Percentiles rank a stretch among this genome's conserved stretches.
These are phyloP conservation scores for Pseudofabraea citricarpa DNA, from an alignment of 2,329 filamentous ascomycete species.

Conservation along the genomic window DNA sequence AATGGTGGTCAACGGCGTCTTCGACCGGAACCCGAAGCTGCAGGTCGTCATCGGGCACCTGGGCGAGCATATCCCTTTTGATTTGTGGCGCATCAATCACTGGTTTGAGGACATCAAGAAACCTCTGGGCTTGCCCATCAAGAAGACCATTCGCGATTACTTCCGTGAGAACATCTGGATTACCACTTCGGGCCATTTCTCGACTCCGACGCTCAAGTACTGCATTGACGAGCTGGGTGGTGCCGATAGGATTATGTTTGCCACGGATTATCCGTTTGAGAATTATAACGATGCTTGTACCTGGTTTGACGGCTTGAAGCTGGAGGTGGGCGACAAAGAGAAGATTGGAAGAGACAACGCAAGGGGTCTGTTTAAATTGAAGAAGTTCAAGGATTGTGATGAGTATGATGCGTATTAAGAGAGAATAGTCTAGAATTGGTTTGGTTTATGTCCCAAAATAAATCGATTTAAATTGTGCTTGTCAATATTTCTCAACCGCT, in stretches of 20 bases:
- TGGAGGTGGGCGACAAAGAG: slow-evolving; percentile 27
- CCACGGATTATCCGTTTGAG: slow-evolving; percentile 49
- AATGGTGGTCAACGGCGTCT: slow-evolving; percentile 45
- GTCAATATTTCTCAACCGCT: too few species aligned
- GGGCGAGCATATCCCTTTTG: slow-evolving; percentile 44
- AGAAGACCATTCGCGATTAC: slow-evolving; percentile 44
- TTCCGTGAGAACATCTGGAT: slow-evolving; percentile 52
- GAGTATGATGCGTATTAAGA: background rate
- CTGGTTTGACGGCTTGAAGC: slow-evolving; percentile 37
- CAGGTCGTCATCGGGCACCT: slow-evolving; percentile 43
- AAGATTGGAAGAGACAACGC: slow-evolving; percentile 43
- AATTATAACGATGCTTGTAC: slow-evolving; percentile 35
- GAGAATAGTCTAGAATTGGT: background rate
- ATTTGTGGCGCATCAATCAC: slow-evolving; percentile 42
- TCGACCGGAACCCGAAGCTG: slow-evolving; percentile 41
- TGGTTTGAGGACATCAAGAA: slow-evolving; percentile 40
- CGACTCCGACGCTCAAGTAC: slow-evolving; percentile 45
- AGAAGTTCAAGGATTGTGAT: background rate
- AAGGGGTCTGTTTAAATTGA: slow-evolving; percentile 35
- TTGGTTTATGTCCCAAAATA: background rate
- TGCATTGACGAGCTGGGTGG: slow-evolving; percentile 42
- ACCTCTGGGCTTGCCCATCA: slow-evolving; percentile 23
- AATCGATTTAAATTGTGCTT: background rate
- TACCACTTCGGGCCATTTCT: slow-evolving; percentile 53
- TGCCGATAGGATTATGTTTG: slow-evolving; percentile 46